phyloP scores from a whole-genome alignment of 31 red algal genomes.

The Bonnemaisonia californica region DNA sequence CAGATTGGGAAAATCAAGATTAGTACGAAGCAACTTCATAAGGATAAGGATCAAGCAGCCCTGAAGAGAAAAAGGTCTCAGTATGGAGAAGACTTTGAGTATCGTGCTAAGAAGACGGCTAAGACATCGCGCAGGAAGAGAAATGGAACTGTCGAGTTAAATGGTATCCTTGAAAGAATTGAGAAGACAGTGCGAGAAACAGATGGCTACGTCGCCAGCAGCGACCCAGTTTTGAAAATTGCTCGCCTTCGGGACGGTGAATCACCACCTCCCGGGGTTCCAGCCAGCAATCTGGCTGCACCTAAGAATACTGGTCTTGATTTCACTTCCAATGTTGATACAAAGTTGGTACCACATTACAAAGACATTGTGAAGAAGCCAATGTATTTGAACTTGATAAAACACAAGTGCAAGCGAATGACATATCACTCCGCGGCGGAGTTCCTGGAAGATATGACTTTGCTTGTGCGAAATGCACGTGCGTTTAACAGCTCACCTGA shows the following conservation, averaged over 20 bases:
- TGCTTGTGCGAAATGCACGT: constrained; percentile 77
- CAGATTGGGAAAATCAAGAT: constrained; percentile 86
- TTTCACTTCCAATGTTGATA: constrained; percentile 83
- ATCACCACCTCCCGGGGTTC: constrained; percentile 54
- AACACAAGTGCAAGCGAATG: constrained; percentile 77
- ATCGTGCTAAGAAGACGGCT: constrained; percentile 61
- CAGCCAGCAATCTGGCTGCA: constrained; percentile 57
- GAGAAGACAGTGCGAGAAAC: constrained; percentile 75
- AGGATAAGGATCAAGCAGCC: constrained; percentile 65
- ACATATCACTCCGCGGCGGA: constrained; percentile 71
- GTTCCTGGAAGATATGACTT: constrained; percentile 78
- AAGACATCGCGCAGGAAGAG: constrained; percentile 76
- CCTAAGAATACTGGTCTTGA: constrained; percentile 76
- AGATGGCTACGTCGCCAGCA: constrained; percentile 77
- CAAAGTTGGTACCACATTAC: constrained; percentile 78
- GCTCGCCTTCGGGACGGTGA: constrained; percentile 68
- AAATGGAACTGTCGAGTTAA: constrained; percentile 80
- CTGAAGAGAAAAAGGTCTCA: constrained; percentile 73
- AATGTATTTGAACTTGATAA: constrained; percentile 91
- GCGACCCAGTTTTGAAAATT: constrained; percentile 45
- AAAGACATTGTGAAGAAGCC: constrained; percentile 86
- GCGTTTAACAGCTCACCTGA: constrained; percentile 81
- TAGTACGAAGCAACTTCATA: constrained; percentile 66
- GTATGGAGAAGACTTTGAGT: constrained; percentile 84
- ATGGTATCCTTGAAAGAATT: constrained; percentile 76